Base-by-base conservation (phyloP, 495 filamentous ascomycete genomes). In the Penicillium maclennaniae region DNA sequence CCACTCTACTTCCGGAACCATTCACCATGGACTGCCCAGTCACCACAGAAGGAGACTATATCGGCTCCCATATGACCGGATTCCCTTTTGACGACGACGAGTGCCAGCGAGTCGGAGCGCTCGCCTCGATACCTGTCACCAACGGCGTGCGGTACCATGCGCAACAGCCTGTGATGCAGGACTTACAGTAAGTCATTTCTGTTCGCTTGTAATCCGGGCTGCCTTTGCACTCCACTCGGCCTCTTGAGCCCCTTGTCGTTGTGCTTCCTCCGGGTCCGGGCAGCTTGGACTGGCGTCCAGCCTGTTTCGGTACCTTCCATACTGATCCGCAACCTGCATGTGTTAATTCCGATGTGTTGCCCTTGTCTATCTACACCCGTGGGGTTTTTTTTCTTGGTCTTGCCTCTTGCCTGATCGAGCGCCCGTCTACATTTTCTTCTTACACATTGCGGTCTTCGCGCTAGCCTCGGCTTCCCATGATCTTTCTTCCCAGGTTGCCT, bases 111-210 rank as follows among this genome's bases (percentile, higher is more conserved):
- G 68, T 74, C 61, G 71, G 70, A 63, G 66, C 60, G 46, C 63
- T 78, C 53, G 63, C 68, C 56, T 70, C 75, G 20, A 70, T 76
- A 56, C 65, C 72, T 63, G 69, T 67, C 57, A 72, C 67, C 65
- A 77, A 73, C 70, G 69, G 71, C 64, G 61, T 75, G 60, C 63
- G 69, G 60, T 78, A 75, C 70, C 71, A 67, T 61, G 61, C 71
- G 66, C 71, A 71, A 58, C 67, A 68, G 56, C 55, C 70, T 72
- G 65, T 61, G 47, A 59, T 73, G 68, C 72, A 77, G 49, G 73
- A 76, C 66, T 64, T 74, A 60, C 65, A 71, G 76, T 79, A 77
- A 69, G 76, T 78, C 63, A 47, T 69, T 65, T 54, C 34, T 39
- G 15, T 34, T 44, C 53, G 41, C 61, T 75, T 75, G 69, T 45